Percentiles rank a stretch among this genome's conserved stretches.
Evolutionary conservation across 306 rosid species (phyloP).

Genomic region (Argentina anserina): DNA sequence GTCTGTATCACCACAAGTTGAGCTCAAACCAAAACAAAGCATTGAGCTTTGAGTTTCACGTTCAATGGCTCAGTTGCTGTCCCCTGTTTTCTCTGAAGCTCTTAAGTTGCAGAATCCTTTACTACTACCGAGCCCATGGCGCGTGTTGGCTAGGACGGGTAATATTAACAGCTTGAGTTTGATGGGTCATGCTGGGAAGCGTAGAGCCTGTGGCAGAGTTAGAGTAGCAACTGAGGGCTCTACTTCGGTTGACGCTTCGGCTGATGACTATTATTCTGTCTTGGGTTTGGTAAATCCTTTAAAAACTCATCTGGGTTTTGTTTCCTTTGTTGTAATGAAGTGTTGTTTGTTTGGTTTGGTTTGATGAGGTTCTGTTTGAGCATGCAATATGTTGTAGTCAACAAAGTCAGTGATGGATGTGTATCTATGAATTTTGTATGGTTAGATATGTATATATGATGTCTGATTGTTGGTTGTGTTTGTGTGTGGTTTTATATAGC

Average conservation of each 20-base stretch:
- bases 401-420: not conserved
- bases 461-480: conserved; percentile 21
- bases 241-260: conserved; percentile 39
- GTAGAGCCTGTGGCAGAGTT: conserved; percentile 46
- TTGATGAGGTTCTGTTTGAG: not conserved
- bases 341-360: not conserved
- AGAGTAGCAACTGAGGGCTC: conserved; percentile 57
- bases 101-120: conserved; percentile 52
- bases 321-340: not conserved
- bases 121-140: conserved; percentile 36
- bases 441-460: conserved; percentile 7
- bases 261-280: conserved; percentile 86
- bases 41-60: not conserved
- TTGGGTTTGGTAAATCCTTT: conserved; percentile 76
- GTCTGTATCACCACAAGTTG: not conserved
- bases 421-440: not conserved
- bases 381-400: not conserved
- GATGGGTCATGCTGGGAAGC: conserved; percentile 33
- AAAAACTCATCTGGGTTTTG: conserved; percentile 5
- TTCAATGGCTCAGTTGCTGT: conserved; percentile 61
- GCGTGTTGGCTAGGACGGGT: conserved; percentile 28
- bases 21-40: not conserved
- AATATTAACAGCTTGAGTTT: conserved; percentile 26
- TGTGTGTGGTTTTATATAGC: conserved; percentile 40
- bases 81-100: conserved; percentile 64